phyloP scores from a whole-genome alignment of 2,329 filamentous ascomycete species.

The Amylocarpus encephaloides region DNA sequence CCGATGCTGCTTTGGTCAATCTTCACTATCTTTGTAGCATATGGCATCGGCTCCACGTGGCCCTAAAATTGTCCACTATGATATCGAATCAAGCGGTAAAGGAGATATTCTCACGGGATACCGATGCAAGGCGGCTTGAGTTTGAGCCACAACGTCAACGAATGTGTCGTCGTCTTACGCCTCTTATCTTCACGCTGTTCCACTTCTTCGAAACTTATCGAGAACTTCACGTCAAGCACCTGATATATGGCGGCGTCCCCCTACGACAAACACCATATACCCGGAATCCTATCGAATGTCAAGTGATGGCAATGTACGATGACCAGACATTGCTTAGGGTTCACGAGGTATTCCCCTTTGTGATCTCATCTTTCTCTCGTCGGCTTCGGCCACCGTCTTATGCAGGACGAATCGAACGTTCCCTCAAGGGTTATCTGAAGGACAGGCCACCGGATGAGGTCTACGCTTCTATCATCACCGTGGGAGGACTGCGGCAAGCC shows the following conservation, averaged over 20 bases:
- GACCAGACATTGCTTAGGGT: conserved; percentile 55
- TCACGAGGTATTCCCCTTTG: conserved; percentile 58
- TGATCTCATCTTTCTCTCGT: conserved; percentile 58
- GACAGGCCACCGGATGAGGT: conserved; percentile 58
- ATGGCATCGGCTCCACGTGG: conserved; percentile 60
- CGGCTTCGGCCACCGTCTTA: conserved; percentile 58
- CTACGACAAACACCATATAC: conserved; percentile 49
- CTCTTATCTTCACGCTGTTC: conserved; percentile 58
- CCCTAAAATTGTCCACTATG: conserved; percentile 53
- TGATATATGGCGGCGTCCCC: conserved; percentile 45
- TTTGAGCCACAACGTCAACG: conserved; percentile 56
- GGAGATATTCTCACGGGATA: conserved; percentile 56
- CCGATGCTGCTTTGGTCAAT: conserved; percentile 42
- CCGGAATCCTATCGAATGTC: conserved; percentile 53
- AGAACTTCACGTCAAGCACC: conserved; percentile 50
- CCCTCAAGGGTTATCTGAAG: conserved; percentile 56
- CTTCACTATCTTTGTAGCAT: conserved; percentile 58
- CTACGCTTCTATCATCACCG: conserved; percentile 52
- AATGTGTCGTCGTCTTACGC: conserved; percentile 59
- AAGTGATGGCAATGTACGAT: conserved; percentile 60
- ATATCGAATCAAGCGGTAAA: conserved; percentile 61
- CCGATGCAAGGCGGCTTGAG: conserved; percentile 46
- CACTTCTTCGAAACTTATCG: conserved; percentile 64
- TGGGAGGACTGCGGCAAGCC: conserved; percentile 57
- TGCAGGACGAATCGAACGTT: conserved; percentile 55